These are phyloP conservation scores for Metschnikowia cerradonensis DNA, from an alignment of 805 yeast species.

Conservation along the genomic window DNA sequence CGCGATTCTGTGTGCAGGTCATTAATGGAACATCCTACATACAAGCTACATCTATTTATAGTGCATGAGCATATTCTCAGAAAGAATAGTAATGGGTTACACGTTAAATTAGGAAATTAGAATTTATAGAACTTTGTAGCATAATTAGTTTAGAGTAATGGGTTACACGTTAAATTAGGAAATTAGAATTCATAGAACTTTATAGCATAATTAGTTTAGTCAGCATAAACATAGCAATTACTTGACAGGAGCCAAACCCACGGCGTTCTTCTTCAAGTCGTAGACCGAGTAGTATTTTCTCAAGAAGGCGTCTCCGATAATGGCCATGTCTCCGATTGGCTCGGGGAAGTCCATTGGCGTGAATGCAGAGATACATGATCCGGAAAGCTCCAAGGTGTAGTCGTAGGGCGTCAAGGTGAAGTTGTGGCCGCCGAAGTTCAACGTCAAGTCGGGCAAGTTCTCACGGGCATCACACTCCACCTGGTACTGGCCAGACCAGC, in stretches of 20 bases:
- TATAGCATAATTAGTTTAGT: too few relatives aligned
- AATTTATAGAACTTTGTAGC: too few relatives aligned
- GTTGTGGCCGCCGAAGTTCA: conserved; percentile 85
- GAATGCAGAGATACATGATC: conserved; percentile 93
- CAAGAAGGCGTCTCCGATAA: conserved; percentile 95
- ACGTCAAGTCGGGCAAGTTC: conserved; percentile 83
- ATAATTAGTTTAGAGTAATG: too few relatives aligned
- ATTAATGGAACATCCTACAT: neutral
- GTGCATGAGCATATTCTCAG: too few relatives aligned
- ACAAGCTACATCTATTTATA: neutral
- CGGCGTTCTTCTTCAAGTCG: conserved; percentile 86
- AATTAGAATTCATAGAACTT: too few relatives aligned
- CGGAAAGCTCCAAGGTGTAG: conserved; percentile 90
- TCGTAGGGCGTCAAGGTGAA: conserved; percentile 87
- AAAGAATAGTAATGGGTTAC: too few relatives aligned
- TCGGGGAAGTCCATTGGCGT: conserved; percentile 97
- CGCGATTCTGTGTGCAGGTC: neutral
- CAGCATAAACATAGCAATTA: conserved; percentile 4
- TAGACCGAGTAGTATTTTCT: conserved; percentile 92
- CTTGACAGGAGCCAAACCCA: conserved; percentile 82
- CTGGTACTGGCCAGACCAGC: conserved; percentile 96
- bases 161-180: too few relatives aligned
- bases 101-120: too few relatives aligned
- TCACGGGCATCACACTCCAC: conserved; percentile 87
- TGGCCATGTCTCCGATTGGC: conserved; percentile 95